Conservation (phyloP, 2,329 filamentous ascomycete genomes). For the Claviceps sorghi region DNA sequence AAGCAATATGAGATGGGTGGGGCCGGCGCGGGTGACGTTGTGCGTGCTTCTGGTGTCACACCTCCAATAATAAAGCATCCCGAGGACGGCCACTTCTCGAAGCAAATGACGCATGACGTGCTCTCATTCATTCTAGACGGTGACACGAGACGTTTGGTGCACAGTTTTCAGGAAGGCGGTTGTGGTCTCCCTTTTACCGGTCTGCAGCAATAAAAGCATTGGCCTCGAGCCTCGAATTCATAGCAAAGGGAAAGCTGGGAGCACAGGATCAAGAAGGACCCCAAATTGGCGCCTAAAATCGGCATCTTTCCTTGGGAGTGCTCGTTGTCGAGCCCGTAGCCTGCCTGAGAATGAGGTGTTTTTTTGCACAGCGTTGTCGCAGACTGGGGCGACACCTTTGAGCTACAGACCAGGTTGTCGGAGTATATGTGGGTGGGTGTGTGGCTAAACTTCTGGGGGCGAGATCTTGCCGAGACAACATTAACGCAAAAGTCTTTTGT, state of each 20-base stretch:
- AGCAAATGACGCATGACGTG: background rate
- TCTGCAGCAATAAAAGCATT: background rate
- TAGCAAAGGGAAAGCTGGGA: background rate
- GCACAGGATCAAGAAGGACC: background rate
- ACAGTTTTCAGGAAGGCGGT: background rate
- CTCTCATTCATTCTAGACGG: background rate
- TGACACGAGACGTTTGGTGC: background rate
- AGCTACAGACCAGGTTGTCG: background rate
- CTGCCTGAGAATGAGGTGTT: background rate
- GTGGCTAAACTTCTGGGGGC: background rate
- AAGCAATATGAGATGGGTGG: background rate
- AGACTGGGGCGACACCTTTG: background rate
- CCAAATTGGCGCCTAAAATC: background rate
- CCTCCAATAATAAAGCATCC: background rate
- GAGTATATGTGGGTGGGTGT: background rate
- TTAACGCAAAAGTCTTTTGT: background rate
- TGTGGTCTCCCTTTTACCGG: background rate
- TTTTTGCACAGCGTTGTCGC: background rate
- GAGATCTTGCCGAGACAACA: background rate
- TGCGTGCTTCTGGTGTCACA: background rate
- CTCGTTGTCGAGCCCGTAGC: background rate
- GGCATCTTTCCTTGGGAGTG: background rate
- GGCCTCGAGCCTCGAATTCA: background rate
- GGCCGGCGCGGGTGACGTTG: background rate
- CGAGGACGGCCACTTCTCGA: background rate